Evolutionary conservation across 148 eudicot species (phyloP), one percentile per base, ranked within the genome.

Genomic region (Silene conica): DNA sequence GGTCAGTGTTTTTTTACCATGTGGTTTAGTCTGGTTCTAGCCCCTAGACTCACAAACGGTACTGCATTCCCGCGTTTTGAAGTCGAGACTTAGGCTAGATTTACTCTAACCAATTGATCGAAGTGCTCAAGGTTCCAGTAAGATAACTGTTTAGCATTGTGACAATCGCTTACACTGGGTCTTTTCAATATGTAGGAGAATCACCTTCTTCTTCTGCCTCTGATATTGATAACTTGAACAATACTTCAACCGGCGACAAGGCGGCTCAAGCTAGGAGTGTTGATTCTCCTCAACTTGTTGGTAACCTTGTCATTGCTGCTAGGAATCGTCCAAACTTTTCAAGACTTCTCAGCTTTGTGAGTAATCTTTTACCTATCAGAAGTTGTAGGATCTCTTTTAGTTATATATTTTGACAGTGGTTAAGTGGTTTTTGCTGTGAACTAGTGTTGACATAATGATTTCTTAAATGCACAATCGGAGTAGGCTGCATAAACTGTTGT

Each of bases 141-240:
- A 58, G 60, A 77, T 34, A 50, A 50, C 16, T 50, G 50, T 63
- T 55, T 45, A 54, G 46, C 18, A 61, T 7, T 23, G 28, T 79
- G 28, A n/a, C 31, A 61, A 55, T 45, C 15, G 16, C 64, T 76
- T 19, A 76, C 31, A 31, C 41, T 45, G 43, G 64, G 76, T 50
- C 54, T 13, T 76, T 46, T 18, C 70, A 52, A 50, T 69, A 19
- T 79, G 76, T 79, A 95, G 97, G 97, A 74, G 99, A 95, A 78
- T 92, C 99, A 9, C 97, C 99, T 83, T 90, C 97, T 77, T 95
- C 99, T 34, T 95, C 96, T 86, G 96, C 96, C 72, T 95, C 99
- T 48, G 99, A 92, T 70, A 76, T 95, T 79, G 99, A 95, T 85
- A 95, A 95, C 79, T 85, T 92, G 72, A 90, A 89, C 89, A 84